Base-by-base conservation (phyloP, 345 rosid species). In the Cardamine resedifolia region DNA sequence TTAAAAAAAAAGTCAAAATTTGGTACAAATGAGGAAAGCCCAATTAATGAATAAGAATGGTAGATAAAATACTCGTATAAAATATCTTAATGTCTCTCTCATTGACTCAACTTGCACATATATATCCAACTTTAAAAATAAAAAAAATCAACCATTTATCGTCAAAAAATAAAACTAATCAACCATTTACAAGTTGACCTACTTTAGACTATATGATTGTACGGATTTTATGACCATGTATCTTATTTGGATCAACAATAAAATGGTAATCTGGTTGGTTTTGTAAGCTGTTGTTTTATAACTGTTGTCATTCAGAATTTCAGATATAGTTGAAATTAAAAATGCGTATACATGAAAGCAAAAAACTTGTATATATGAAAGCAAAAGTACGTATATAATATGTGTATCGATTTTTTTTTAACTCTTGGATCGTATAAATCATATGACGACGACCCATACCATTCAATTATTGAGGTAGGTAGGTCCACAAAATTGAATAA, bases 81-180 rank as follows among this genome's bases (percentile, higher is more conserved):
- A 26, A 24, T 7, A 52, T 53, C 20, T 53, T 14, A 41, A 56
- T 26, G 44, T 48, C 51, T 56, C 28, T 45, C 23, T 48, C 7
- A 45, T 47, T 57, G 44, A 65, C 59, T 59, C 48, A 45, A 38
- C 49, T 64, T 55, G 71, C 76, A n/a, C n/a, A n/a, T n/a, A n/a
- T n/a, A n/a, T n/a, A n/a, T n/a, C n/a, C n/a, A n/a, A n/a, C n/a
- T n/a, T n/a, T n/a, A n/a, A n/a, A n/a, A n/a, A n/a, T n/a, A n/a
- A n/a, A n/a, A n/a, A n/a, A n/a, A n/a, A n/a, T n/a, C n/a, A n/a
- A n/a, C n/a, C n/a, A n/a, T n/a, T n/a, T n/a, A n/a, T n/a, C n/a
- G n/a, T n/a, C n/a, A n/a, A n/a, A n/a, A n/a, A n/a, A n/a, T n/a
- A n/a, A n/a, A n/a, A n/a, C n/a, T n/a, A n/a, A n/a, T 11, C 38